Evolutionary conservation across 2,329 filamentous ascomycete species (phyloP).

Genomic region (Phaeosphaeria sp.): DNA sequence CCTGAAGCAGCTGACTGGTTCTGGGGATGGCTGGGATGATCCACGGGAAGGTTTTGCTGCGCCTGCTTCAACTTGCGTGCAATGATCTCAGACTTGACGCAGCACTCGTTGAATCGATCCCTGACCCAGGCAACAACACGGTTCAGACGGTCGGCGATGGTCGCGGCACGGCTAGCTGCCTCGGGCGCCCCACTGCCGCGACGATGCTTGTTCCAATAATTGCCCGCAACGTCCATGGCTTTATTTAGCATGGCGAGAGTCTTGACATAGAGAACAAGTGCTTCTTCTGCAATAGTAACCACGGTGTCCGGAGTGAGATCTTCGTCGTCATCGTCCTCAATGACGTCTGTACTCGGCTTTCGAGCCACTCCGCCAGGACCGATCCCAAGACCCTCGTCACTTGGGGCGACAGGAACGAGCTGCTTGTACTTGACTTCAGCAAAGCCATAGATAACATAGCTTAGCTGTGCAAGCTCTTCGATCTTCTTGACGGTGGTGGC

Average conservation of each 20-base stretch:
- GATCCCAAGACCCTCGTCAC: conserved; percentile 71
- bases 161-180: conserved; percentile 44
- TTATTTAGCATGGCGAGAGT: conserved; percentile 87
- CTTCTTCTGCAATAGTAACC: conserved; percentile 89
- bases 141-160: conserved; percentile 76
- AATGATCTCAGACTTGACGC: conserved; percentile 96
- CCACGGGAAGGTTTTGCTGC: conserved; percentile 80
- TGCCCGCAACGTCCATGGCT: conserved; percentile 91
- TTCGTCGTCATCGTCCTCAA: conserved; percentile 57
- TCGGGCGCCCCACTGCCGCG: conserved; percentile 61
- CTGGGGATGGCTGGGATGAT: conserved; percentile 84
- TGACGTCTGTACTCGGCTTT: conserved; percentile 54
- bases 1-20: conserved; percentile 71
- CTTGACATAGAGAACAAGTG: conserved; percentile 94
- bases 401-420: conserved; percentile 84
- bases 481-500: conserved; percentile 77
- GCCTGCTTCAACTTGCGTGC: conserved; percentile 84
- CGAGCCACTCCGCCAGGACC: conserved; percentile 57
- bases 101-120: conserved; percentile 90
- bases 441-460: conserved; percentile 96
- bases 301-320: conserved; percentile 86
- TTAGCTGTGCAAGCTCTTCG: conserved; percentile 89
- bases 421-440: conserved; percentile 99
- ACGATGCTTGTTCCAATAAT: conserved; percentile 88
- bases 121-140: conserved; percentile 96